Evolutionary conservation across 371 early-diverging fungal species (phyloP), one percentile per base, ranked within the genome.

Genomic region (Apophysomyces elegans): DNA sequence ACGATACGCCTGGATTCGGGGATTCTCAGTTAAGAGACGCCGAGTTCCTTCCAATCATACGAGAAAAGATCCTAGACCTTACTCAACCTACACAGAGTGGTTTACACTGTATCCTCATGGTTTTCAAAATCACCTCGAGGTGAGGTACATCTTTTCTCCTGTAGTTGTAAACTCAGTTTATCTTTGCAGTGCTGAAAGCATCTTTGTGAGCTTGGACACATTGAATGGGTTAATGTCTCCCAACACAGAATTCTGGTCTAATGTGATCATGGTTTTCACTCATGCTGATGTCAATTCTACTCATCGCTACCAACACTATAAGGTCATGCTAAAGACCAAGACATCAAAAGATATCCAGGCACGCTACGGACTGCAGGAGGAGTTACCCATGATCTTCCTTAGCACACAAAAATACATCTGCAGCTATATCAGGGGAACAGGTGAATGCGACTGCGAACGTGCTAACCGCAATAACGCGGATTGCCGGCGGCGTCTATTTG

Each of bases 1-100:
- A 69, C 21, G 81, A 80, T 62, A 80, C 81, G 1, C 81, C 81
- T 2, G 81, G 81, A 4, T 80, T 80, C 71, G 76, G 71, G 11
- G 81, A 80, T 62, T 78, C 78, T 9, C 72, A 73, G 43, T 56
- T 68, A 11, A 64, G 76, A 58, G 81, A 80, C 39, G 39, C 59
- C 21, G 64, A 70, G 16, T 76, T 80, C 43, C 59, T 71, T n/a
- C 61, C 64, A 12, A 59, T 64, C 5, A 80, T 75, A 7, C 70
- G 68, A 37, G 21, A 75, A 5, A 64, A 70, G 4, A 59, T 80
- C 11, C 11, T 72, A 1, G 63, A 71, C 47, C 45, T 73, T 3
- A 66, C 71, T 4, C 8, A 60, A 6, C 2, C 44, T 54, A 1
- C 13, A 67, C 38, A 37, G 32, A 56, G 44, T 44, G 65, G 70